Base-by-base conservation (phyloP, 495 filamentous ascomycete genomes). In the Echria macrotheca region DNA sequence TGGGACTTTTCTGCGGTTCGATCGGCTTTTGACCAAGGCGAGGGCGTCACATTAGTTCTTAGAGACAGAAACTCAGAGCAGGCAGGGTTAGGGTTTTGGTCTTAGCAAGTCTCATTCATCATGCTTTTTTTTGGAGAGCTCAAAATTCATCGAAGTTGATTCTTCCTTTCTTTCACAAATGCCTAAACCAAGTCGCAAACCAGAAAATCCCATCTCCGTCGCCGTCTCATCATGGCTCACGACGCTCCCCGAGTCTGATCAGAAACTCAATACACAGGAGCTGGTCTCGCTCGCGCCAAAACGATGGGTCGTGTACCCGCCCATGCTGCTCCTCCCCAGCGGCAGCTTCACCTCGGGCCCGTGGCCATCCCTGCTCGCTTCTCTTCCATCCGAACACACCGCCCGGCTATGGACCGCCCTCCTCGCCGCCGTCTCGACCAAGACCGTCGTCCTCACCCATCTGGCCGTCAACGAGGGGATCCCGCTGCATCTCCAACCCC, bases 381-480 rank as follows among this genome's bases (percentile, higher is more conserved):
- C 19, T 21, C 12, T 54, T 2, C 41, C 45, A 0, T 22, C 38
- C 1, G 33, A 53, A 0, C 45, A 53, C 12, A 32, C 19, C 1
- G 11, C 57, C 1, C 38, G 63, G 2, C 68, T 82, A 14, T 80
- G 76, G 75, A 14, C 12, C 1, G 26, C 61, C 14, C 65, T 71
- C 32, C 69, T 94, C 2, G 72, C 71, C 19, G 53, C 57, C 4
- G 69, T 76, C 2, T 71, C 84, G 12, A 53, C 50, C 5, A 59
- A 74, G 0, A 11, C 32, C 8, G 68, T 51, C 1, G 26, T 31
- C 0, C 54, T 84, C 5, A 87, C 85, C 0, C 84, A 89, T 55
- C 69, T 91, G 8, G 87, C 87, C 11, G 67, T 86, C 33, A 91
- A 88, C 58, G 78, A 81, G 26, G 84, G 83, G 0, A 90, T 94